A percentile compares a stretch with the other conserved stretches of the same genome.
Evolutionary conservation across 495 filamentous ascomycete species (phyloP).

Genomic region (Tetracladium setigerum): DNA sequence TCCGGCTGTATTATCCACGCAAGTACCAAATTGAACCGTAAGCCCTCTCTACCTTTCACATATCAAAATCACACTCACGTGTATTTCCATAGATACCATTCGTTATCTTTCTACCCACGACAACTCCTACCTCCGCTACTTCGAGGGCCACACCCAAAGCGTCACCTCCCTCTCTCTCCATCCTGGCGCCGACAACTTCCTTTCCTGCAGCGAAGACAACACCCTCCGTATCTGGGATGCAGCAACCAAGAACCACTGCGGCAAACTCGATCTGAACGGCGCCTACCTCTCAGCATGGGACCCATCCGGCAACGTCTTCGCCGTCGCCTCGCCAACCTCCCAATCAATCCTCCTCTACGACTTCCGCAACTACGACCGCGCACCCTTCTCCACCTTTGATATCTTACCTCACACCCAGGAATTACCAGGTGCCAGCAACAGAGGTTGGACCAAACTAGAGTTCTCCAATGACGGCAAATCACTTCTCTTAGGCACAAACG

Average conservation of each 20-base stretch:
- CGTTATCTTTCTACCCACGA: constrained; percentile 91
- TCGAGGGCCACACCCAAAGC: constrained; percentile 72
- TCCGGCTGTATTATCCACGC: constrained; percentile 85
- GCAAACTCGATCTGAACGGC: constrained; percentile 64
- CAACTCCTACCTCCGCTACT: constrained; percentile 91
- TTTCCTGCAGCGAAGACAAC: constrained; percentile 83
- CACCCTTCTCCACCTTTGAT: constrained; percentile 83
- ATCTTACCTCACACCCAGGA: constrained; percentile 42
- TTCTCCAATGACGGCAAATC: constrained; percentile 93
- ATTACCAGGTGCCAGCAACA: constrained; percentile 29
- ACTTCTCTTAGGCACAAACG: constrained; percentile 73
- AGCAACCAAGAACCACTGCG: constrained; percentile 61
- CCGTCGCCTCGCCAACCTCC: constrained; percentile 73
- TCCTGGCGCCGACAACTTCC: constrained; percentile 75
- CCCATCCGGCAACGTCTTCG: constrained; percentile 81
- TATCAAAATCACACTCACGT: constrained; percentile 13
- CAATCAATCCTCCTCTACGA: constrained; percentile 84
- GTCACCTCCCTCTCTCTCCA: constrained; percentile 75
- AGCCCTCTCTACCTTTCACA: constrained; percentile 1
- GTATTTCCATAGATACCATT: constrained; percentile 56
- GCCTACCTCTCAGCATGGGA: constrained; percentile 85
- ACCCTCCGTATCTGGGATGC: constrained; percentile 86
- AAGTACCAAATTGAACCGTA: constrained; percentile 86
- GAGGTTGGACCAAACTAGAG: constrained; percentile 75
- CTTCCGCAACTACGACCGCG: constrained; percentile 82